Evolutionary conservation across 305 asterid genomes (phyloP).

Genomic region (Fraxinus baroniana): DNA sequence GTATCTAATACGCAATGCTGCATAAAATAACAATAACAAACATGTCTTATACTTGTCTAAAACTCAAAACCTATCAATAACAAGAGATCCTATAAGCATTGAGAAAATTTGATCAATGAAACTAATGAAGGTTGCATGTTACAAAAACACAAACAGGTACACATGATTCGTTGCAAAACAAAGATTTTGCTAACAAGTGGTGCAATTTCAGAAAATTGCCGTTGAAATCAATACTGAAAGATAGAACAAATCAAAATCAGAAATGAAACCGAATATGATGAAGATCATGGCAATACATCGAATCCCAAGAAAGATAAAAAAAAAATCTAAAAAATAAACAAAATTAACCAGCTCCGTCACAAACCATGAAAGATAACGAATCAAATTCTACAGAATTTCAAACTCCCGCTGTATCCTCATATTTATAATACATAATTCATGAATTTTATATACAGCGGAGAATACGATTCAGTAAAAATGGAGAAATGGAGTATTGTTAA

Average conservation of each 20-base stretch:
- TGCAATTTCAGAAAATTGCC: not conserved
- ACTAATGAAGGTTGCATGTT: not conserved
- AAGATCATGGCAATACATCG: conserved; percentile 14
- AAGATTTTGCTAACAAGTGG: not conserved
- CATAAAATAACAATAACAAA: not conserved
- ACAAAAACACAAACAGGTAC: conserved; percentile 4
- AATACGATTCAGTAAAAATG: not conserved
- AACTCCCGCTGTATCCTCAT: conserved; percentile 12
- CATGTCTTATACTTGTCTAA: not conserved
- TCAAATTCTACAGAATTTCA: conserved; percentile 21
- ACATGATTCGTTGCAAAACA: not conserved
- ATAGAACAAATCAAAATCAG: not conserved
- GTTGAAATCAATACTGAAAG: not conserved
- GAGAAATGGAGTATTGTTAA: not conserved
- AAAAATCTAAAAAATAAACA: not conserved
- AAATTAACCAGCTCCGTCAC: conserved; percentile 15
- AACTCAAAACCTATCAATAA: not conserved
- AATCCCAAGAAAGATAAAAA: conserved; percentile 7
- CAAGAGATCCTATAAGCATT: not conserved
- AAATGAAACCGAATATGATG: not conserved
- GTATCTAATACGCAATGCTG: not conserved
- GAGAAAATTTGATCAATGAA: not conserved
- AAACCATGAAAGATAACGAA: conserved; percentile 30
- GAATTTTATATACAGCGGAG: not conserved
- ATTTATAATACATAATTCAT: conserved; percentile 15